These are phyloP conservation scores for Suillus placidus DNA, from an alignment of 768 basidiomycete species.

Conservation along the genomic window DNA sequence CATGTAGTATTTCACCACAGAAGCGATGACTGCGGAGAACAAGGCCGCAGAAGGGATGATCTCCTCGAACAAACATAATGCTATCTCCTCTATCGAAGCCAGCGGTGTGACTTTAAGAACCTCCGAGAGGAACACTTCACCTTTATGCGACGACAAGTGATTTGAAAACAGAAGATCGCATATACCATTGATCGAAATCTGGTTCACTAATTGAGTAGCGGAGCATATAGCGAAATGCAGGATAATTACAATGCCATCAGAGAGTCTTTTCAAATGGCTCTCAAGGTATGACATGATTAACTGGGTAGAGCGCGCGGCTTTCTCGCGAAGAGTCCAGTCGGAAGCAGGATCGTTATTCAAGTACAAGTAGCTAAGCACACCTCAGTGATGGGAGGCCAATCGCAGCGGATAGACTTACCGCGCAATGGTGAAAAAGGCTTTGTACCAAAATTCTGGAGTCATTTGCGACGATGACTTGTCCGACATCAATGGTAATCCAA, in stretches of 20 bases:
- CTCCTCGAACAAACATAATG: slow-evolving; percentile 54
- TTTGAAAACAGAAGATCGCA: slow-evolving; percentile 24
- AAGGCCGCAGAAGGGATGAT: slow-evolving; percentile 56
- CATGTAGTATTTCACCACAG: slow-evolving; percentile 64
- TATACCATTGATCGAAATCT: slow-evolving; percentile 25
- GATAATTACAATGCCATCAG: slow-evolving; percentile 22
- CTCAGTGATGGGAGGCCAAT: slow-evolving; percentile 3
- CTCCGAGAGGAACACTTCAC: slow-evolving; percentile 23
- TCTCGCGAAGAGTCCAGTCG: slow-evolving; percentile 37
- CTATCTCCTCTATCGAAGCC: slow-evolving; percentile 38
- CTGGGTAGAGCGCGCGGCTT: slow-evolving; percentile 29
- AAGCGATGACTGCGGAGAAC: slow-evolving; percentile 57
- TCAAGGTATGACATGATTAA: slow-evolving; percentile 28
- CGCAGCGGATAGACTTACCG: slow-evolving; percentile 24
- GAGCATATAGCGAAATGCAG: neutral
- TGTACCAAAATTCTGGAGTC: slow-evolving; percentile 38
- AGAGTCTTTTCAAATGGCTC: slow-evolving; percentile 24
- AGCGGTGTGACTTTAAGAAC: slow-evolving; percentile 14
- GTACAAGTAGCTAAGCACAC: slow-evolving; percentile 38
- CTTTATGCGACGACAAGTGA: slow-evolving; percentile 26
- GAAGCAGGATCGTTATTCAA: slow-evolving; percentile 32
- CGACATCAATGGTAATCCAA: slow-evolving; percentile 38
- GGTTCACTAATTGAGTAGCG: neutral
- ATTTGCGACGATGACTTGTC: slow-evolving; percentile 44
- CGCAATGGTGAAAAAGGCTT: slow-evolving; percentile 51